Conservation (phyloP, 116 monocot species). For the Trichopus zeylanicus region DNA sequence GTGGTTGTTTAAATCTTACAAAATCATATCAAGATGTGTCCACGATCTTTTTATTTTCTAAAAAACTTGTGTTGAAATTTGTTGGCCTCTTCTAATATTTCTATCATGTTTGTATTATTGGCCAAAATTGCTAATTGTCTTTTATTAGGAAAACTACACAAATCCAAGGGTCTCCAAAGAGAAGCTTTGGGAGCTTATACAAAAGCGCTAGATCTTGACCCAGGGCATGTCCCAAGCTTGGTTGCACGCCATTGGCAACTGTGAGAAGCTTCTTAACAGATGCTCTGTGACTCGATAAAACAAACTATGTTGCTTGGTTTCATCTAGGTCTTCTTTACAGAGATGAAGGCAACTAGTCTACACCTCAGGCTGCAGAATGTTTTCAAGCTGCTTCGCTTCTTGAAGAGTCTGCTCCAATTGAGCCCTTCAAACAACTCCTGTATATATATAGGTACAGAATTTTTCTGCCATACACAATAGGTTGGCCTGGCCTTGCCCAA, state of each 20-base stretch:
- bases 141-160: slow-evolving; percentile 53
- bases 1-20: slow-evolving; percentile 10
- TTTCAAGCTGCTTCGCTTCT: slow-evolving; percentile 81
- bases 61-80: no score
- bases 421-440: slow-evolving; percentile 59
- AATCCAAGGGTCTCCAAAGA: slow-evolving; percentile 56
- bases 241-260: slow-evolving; percentile 27
- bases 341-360: slow-evolving; percentile 29
- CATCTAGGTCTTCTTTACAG: slow-evolving; percentile 63
- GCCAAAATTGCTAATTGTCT: no score
- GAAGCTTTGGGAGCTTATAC: slow-evolving; percentile 65
- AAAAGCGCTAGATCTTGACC: slow-evolving; percentile 63
- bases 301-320: slow-evolving; percentile 74
- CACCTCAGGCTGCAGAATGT: slow-evolving; percentile 67
- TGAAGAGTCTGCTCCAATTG: slow-evolving; percentile 83
- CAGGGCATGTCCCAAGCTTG: slow-evolving; percentile 76
- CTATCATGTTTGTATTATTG: no score
- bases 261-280: slow-evolving; percentile 68
- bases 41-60: neutral
- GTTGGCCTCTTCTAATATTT: no score
- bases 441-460: slow-evolving; percentile 9
- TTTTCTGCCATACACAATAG: no score
- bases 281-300: slow-evolving; percentile 67
- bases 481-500: no score
- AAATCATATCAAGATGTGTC: neutral